phyloP scores from a whole-genome alignment of 2,329 filamentous ascomycete genomes.

The Xylogone sp. region DNA sequence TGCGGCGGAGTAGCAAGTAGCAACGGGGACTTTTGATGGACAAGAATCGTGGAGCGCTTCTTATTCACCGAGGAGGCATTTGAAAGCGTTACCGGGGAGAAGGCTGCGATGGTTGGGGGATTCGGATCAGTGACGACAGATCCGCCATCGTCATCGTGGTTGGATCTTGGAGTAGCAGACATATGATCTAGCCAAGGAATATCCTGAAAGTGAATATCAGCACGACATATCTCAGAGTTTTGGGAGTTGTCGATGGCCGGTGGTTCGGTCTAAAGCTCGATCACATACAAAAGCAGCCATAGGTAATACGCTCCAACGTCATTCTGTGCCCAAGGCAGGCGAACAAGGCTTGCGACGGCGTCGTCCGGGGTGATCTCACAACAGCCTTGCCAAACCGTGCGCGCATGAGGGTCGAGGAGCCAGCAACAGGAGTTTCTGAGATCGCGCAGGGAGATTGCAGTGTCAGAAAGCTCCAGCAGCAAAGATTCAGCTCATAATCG shows the following conservation, averaged over 20 bases:
- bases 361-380: constrained; percentile 1
- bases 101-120: constrained; percentile 79
- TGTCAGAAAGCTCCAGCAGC: not conserved
- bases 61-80: constrained; percentile 59
- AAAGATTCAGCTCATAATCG: not conserved
- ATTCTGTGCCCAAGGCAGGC: constrained; percentile 21
- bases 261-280: constrained; percentile 5
- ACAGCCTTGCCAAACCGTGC: not conserved
- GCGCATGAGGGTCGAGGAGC: not conserved
- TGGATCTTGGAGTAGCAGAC: constrained; percentile 25
- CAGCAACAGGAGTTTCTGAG: not conserved
- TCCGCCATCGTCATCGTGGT: constrained; percentile 21
- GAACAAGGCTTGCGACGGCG: constrained; percentile 7
- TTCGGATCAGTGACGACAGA: constrained; percentile 32
- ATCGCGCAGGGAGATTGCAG: not conserved
- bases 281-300: constrained; percentile 31
- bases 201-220: constrained; percentile 22
- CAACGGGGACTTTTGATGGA: constrained; percentile 93
- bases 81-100: constrained; percentile 79
- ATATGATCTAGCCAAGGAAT: constrained; percentile 30
- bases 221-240: not conserved
- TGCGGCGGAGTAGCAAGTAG: constrained; percentile 91
- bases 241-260: not conserved
- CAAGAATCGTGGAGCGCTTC: constrained; percentile 85
- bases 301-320: constrained; percentile 21